Percentiles rank a stretch among this genome's conserved stretches.
These are phyloP conservation scores for Xylaria longipes DNA, from an alignment of 495 filamentous ascomycete genomes.

Conservation along the genomic window DNA sequence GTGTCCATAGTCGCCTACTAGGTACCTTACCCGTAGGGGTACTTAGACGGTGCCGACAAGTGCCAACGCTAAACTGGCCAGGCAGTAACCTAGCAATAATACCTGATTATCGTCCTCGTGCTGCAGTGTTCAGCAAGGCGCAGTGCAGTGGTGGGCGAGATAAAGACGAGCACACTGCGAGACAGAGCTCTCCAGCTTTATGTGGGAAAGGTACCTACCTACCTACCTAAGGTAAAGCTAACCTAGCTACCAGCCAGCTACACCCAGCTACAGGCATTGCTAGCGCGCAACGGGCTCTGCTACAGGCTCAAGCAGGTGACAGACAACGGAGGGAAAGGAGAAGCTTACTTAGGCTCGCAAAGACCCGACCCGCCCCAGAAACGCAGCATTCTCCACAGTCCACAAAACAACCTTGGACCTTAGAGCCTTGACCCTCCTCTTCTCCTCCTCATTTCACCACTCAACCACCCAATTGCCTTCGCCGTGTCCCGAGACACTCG, in stretches of 20 bases:
- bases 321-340: slow-evolving; percentile 6
- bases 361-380: slow-evolving; percentile 17
- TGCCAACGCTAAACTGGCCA: slow-evolving; percentile 1
- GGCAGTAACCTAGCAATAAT: slow-evolving; percentile 5
- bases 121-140: background rate
- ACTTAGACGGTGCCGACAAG: background rate
- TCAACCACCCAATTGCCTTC: slow-evolving; percentile 26
- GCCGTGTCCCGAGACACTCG: slow-evolving; percentile 30
- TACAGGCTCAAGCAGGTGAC: background rate
- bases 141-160: slow-evolving; percentile 1
- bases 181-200: background rate
- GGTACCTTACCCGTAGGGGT: background rate
- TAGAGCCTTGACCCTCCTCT: slow-evolving; percentile 29
- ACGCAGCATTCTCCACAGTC: slow-evolving; percentile 27
- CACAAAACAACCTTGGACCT: slow-evolving; percentile 25
- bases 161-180: background rate
- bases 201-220: background rate
- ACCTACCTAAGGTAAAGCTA: too few species aligned
- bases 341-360: slow-evolving; percentile 19
- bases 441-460: slow-evolving; percentile 30
- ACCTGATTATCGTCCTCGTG: background rate
- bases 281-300: slow-evolving; percentile 1
- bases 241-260: too few species aligned
- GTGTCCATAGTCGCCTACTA: background rate
- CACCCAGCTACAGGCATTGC: slow-evolving; percentile 3